A percentile compares a stretch with the other conserved stretches of the same genome.
These are phyloP conservation scores for Ilyonectria robusta DNA, from an alignment of 2,329 filamentous ascomycete genomes.

Conservation along the genomic window DNA sequence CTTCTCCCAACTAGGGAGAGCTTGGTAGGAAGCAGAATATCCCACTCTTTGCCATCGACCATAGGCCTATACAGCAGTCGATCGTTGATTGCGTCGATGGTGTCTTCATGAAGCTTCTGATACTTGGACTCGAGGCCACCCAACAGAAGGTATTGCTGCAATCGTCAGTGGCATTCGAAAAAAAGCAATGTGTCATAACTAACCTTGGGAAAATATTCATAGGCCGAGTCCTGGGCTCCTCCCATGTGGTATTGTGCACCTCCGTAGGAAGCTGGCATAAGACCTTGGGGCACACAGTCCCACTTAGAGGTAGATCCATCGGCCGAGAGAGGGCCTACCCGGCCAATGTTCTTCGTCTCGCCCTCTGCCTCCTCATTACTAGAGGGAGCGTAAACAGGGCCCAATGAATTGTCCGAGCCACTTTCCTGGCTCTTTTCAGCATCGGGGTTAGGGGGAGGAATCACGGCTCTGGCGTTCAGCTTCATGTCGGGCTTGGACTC, in stretches of 20 bases:
- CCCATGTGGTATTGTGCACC: constrained; percentile 71
- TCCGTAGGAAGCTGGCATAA: constrained; percentile 63
- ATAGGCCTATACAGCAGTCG: constrained; percentile 85
- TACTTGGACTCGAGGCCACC: constrained; percentile 83
- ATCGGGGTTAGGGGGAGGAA: not conserved
- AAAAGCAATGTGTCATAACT: not conserved
- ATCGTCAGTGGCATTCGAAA: constrained; percentile 50
- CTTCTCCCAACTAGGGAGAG: constrained; percentile 62
- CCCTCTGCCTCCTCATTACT: constrained; percentile 2
- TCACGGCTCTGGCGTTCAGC: not conserved
- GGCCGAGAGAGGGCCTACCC: constrained; percentile 51
- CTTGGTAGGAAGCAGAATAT: constrained; percentile 82
- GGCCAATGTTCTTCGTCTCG: not conserved
- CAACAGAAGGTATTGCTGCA: constrained; percentile 78
- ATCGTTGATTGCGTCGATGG: constrained; percentile 77
- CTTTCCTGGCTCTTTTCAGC: not conserved
- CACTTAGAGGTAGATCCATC: constrained; percentile 53
- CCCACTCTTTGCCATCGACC: constrained; percentile 72
- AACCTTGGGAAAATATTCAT: constrained; percentile 78
- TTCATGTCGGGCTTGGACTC: constrained; percentile 9
- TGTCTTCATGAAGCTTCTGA: constrained; percentile 77
- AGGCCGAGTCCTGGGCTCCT: constrained; percentile 78
- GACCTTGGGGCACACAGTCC: constrained; percentile 72
- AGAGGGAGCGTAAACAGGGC: constrained; percentile 5
- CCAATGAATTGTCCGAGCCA: constrained; percentile 10